Evolutionary conservation across 306 rosid species (phyloP), one percentile per base, ranked within the genome.

Genomic region (Quercus gilva): DNA sequence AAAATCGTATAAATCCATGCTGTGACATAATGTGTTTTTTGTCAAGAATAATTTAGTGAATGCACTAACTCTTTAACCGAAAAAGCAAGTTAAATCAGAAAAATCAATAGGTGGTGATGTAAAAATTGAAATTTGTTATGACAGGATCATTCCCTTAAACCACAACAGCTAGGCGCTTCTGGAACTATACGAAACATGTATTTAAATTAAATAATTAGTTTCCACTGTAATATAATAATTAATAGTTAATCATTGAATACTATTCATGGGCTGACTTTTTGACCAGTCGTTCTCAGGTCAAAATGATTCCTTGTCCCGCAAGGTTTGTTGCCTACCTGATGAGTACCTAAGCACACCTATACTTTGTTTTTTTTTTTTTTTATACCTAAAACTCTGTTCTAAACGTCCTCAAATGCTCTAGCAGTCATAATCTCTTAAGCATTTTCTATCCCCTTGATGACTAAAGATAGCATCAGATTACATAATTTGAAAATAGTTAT

Each of bases 361-460:
- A 8, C 45, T 65, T 31, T 31, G 49, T 17, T 17, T 31, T 33
- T 23, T 23, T 31, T 33, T 23, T 23, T 23, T 63, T 64, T 65
- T 17, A 2, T 49, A 49, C 21, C 49, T 15, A 18, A 31, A 31
- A 29, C 7, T 29, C n/a, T 28, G 10, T 31, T 7, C 33, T 7
- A 18, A 14, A 65, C 71, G 49, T 60, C 26, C 29, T 55, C 64
- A 31, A 37, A 15, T 55, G 33, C 31, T 69, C 23, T 43, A 71
- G 21, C 31, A 14, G 76, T 80, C 84, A n/a, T 79, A 41, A 43
- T 74, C 71, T 20, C 59, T 26, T 20, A 5, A 0, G 19, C 11
- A 53, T 80, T 55, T 68, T 63, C 35, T 25, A 69, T 69, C 29
- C 37, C 84, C 63, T 21, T 29, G 55, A 57, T 75, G 80, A 75